Evolutionary conservation across 306 rosid species (phyloP), one percentile per base, ranked within the genome.

Genomic region (Medicago arabica): DNA sequence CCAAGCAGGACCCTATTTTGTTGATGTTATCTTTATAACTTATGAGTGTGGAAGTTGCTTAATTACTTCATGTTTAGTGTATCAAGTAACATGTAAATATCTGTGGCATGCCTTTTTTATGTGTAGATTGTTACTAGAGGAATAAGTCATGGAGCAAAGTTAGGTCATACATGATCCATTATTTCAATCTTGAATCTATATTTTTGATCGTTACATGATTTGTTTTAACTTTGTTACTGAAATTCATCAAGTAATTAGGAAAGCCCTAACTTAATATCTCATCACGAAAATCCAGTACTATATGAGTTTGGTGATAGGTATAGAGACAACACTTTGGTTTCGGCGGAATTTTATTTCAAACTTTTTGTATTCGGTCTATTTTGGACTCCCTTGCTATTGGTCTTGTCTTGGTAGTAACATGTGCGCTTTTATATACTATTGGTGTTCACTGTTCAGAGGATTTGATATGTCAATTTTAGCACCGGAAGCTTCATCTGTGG

Each of bases 31-130:
- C 59, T 17, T 53, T 53, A 16, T 53, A 9, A 5, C 12, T 17
- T 53, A 53, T 53, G 59, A 17, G 25, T 16, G 59, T 53, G 59
- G 25, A 8, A 53, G 12, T 53, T 53, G 19, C 19, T 53, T 76
- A n/a, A 36, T 19, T 34, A 62, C 16, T 72, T 34, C 41, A 72
- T 49, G 38, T 34, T 43, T 74, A 71, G 36, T 72, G 17, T 76
- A 61, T 55, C 67, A 16, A 38, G 59, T 75, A 34, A 31, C 67
- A 25, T 39, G 21, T 23, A 39, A 28, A 58, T 57, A 38, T 57
- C 14, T 60, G 43, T 40, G 40, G 9, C 12, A 9, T 50, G 15
- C 21, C 9, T 28, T 50, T 39, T 50, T 21, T 21, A 21, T 44
- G 50, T 12, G 1, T 44, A 43, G 9, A 10, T 43, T 43, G 14